Percentiles rank a stretch among this genome's conserved stretches.
These are phyloP conservation scores for Bolboschoenus planiculmis DNA, from an alignment of 176 grass and related monocot species.

Conservation along the genomic window DNA sequence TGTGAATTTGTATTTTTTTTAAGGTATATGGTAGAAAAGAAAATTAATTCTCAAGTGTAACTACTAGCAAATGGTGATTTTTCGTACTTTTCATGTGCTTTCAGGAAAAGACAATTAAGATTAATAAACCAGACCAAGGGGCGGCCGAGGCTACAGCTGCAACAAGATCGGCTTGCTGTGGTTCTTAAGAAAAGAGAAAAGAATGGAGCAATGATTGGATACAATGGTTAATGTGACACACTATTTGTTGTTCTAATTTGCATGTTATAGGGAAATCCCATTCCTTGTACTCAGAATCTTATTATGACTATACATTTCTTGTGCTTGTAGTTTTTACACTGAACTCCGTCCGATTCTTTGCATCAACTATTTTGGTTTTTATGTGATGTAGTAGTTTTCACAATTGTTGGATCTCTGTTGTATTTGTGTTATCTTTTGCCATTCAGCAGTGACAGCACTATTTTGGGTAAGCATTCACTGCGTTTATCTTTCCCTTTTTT, in stretches of 20 bases:
- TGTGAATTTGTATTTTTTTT: background rate
- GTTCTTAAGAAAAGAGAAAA: conserved; percentile 30
- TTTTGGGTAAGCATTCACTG: conserved; percentile 4
- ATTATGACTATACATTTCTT: conserved; percentile 46
- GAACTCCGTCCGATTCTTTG: conserved; percentile 68
- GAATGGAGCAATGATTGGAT: conserved; percentile 9
- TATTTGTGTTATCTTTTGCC: conserved; percentile 39
- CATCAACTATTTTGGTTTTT: conserved; percentile 54
- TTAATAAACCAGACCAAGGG: conserved; percentile 58
- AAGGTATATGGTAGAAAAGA: background rate
- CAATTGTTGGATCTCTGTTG: conserved; percentile 41
- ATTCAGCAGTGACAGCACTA: conserved; percentile 29
- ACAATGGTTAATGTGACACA: conserved; percentile 27
- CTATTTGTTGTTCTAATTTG: conserved; percentile 53
- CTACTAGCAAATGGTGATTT: background rate
- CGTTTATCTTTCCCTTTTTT: background rate
- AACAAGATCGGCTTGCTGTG: conserved; percentile 66
- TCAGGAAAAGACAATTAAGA: conserved; percentile 84
- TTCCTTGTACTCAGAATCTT: conserved; percentile 42
- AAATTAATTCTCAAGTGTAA: background rate
- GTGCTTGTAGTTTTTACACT: conserved; percentile 38
- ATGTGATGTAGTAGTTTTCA: conserved; percentile 52
- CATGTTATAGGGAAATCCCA: conserved; percentile 52
- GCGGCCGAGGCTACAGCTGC: conserved; percentile 26
- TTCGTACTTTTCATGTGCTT: conserved; percentile 20